Evolutionary conservation across 306 rosid species (phyloP).

Genomic region (Luffa aegyptiaca): DNA sequence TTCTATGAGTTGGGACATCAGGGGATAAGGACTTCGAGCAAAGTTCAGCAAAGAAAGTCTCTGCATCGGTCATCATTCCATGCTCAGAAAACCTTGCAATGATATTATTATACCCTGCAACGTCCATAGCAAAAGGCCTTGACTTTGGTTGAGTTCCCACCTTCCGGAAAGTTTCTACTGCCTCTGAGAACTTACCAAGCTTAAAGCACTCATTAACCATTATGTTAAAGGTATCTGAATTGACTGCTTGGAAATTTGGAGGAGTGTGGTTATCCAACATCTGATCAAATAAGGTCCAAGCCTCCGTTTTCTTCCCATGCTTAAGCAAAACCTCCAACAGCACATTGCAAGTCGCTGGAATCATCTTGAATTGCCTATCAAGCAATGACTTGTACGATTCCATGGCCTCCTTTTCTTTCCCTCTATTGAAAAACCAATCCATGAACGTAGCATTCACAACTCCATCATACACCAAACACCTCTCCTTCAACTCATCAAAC

Average conservation of each 20-base stretch:
- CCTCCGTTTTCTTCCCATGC: constrained; percentile 43
- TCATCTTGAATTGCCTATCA: constrained; percentile 64
- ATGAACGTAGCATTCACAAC: constrained; percentile 76
- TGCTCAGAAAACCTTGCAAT: constrained; percentile 64
- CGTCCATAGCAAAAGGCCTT: constrained; percentile 82
- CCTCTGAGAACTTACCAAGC: constrained; percentile 46
- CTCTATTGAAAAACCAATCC: constrained; percentile 70
- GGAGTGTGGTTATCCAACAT: constrained; percentile 93
- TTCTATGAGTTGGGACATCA: constrained; percentile 70
- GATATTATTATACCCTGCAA: constrained; percentile 79
- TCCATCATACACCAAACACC: constrained; percentile 90
- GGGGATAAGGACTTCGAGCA: constrained; percentile 74
- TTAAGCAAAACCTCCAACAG: constrained; percentile 65
- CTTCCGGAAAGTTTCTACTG: constrained; percentile 59
- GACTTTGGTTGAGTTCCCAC: constrained; percentile 67
- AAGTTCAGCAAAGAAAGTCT: constrained; percentile 52
- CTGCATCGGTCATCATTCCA: constrained; percentile 65
- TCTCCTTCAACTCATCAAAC: constrained; percentile 81
- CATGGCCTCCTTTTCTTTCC: constrained; percentile 75
- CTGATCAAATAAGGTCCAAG: constrained; percentile 55
- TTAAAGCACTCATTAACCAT: constrained; percentile 86
- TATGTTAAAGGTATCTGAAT: constrained; percentile 71
- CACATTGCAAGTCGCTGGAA: constrained; percentile 84
- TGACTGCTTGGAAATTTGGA: constrained; percentile 76
- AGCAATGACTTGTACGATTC: constrained; percentile 66